Conservation (phyloP, 371 early-diverging fungal genomes). For the Sporodiniella umbellata region DNA sequence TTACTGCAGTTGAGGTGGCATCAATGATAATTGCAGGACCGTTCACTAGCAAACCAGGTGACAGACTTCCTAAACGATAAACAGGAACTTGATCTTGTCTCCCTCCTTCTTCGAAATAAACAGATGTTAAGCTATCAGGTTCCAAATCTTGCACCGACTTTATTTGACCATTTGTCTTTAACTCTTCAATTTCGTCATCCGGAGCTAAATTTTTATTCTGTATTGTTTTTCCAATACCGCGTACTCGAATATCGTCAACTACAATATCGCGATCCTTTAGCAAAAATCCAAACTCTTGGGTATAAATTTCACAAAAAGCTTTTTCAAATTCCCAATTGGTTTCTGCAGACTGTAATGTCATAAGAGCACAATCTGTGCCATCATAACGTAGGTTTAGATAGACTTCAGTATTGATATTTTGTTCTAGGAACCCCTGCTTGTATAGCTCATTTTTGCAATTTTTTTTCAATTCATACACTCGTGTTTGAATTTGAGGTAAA, state of each 20-base stretch:
- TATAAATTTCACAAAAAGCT: constrained; percentile 68
- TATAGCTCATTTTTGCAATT: constrained; percentile 44
- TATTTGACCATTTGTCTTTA: constrained; percentile 19
- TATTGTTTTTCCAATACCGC: constrained; percentile 73
- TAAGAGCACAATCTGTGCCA: constrained; percentile 92
- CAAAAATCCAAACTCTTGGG: constrained; percentile 90
- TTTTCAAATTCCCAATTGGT: constrained; percentile 60
- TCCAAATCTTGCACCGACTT: constrained; percentile 12
- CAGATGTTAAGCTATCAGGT: constrained; percentile 38
- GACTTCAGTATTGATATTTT: constrained; percentile 56
- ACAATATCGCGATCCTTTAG: constrained; percentile 77
- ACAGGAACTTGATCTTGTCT: constrained; percentile 75
- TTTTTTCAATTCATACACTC: constrained; percentile 46
- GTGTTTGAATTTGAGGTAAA: constrained; percentile 43
- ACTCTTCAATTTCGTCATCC: constrained; percentile 34
- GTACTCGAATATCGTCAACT: constrained; percentile 91
- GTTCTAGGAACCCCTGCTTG: constrained; percentile 65
- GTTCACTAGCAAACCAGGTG: constrained; percentile 59
- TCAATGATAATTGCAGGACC: constrained; percentile 94
- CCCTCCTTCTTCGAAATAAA: constrained; percentile 77
- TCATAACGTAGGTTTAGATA: constrained; percentile 91
- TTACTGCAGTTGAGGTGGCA: constrained; percentile 80
- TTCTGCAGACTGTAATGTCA: constrained; percentile 71
- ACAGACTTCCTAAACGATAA: constrained; percentile 61
- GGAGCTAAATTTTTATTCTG: constrained; percentile 33